Conservation (phyloP, 495 filamentous ascomycete genomes). For the Penicillium canariense region DNA sequence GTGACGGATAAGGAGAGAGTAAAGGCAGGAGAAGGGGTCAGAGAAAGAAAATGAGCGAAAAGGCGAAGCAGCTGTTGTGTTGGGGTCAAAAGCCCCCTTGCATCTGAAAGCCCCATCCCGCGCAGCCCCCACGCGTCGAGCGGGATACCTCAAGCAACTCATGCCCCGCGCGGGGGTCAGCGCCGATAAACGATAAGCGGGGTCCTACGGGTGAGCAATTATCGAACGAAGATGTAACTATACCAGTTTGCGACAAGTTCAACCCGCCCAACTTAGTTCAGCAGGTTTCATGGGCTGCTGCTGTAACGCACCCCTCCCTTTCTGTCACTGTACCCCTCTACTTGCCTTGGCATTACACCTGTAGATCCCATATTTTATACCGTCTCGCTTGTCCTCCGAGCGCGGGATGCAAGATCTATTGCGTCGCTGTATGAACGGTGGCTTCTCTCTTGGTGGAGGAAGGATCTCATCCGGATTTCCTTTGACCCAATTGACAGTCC, state of each 20-base stretch:
- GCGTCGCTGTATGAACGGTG: neutral
- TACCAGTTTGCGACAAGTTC: neutral
- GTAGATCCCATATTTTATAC: neutral
- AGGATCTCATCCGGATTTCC: neutral
- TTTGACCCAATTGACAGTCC: neutral
- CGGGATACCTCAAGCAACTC: slow-evolving; percentile 4
- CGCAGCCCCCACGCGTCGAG: slow-evolving; percentile 8
- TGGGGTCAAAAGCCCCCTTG: neutral
- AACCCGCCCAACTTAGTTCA: neutral
- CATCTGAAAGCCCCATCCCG: slow-evolving; percentile 3
- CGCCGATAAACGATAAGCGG: neutral
- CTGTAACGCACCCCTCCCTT: neutral
- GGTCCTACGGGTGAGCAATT: neutral
- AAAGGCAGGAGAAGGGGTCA: neutral
- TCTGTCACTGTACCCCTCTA: neutral
- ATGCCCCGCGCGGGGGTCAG: neutral
- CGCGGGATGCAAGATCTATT: neutral
- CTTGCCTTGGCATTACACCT: neutral
- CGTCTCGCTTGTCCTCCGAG: neutral
- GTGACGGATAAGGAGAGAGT: slow-evolving; percentile 3
- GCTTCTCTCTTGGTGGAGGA: neutral
- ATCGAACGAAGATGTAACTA: no score
- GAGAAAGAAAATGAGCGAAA: neutral
- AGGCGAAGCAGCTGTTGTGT: neutral
- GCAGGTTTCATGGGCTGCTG: no score